These are phyloP conservation scores for Scenedesmus sp. DNA, from an alignment of 163 green algal genomes.

Conservation along the genomic window DNA sequence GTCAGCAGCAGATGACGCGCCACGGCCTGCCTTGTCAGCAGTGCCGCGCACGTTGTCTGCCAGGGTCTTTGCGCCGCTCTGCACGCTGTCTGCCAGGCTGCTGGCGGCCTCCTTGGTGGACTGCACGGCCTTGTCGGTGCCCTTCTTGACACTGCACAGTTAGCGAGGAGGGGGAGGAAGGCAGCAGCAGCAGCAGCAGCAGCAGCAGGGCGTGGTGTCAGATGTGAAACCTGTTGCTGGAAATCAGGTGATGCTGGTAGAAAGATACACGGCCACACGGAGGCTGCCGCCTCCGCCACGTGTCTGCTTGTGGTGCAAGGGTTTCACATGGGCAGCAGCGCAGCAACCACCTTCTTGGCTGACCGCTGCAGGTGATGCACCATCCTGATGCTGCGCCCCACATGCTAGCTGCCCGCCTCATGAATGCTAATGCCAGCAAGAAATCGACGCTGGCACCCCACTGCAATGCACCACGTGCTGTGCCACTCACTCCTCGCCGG, in stretches of 20 bases:
- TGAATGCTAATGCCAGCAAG: too few relatives aligned
- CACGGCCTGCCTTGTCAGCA: not conserved
- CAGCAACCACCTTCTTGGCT: too few relatives aligned
- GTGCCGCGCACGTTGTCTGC: too few relatives aligned
- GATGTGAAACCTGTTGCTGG: not conserved
- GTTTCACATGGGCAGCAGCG: not conserved
- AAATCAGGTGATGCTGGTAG: too few relatives aligned
- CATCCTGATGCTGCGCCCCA: too few relatives aligned
- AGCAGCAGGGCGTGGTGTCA: not conserved
- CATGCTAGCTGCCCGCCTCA: too few relatives aligned
- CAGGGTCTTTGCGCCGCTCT: not conserved
- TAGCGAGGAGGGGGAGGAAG: not conserved
- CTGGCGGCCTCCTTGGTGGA: slow-evolving; percentile 1
- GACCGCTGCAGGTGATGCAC: not conserved
- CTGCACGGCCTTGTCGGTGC: slow-evolving; percentile 25
- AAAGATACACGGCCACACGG: not conserved
- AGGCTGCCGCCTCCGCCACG: not conserved
- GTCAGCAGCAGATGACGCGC: not conserved
- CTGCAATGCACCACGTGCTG: not conserved
- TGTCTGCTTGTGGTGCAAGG: not conserved
- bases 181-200: not conserved
- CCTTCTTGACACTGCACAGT: slow-evolving; percentile 38
- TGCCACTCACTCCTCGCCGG: slow-evolving; percentile 42
- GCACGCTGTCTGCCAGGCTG: slow-evolving; percentile 32
- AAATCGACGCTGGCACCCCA: not conserved